These are phyloP conservation scores for Brassica rapa DNA, from an alignment of 345 rosid species.

Conservation along the genomic window DNA sequence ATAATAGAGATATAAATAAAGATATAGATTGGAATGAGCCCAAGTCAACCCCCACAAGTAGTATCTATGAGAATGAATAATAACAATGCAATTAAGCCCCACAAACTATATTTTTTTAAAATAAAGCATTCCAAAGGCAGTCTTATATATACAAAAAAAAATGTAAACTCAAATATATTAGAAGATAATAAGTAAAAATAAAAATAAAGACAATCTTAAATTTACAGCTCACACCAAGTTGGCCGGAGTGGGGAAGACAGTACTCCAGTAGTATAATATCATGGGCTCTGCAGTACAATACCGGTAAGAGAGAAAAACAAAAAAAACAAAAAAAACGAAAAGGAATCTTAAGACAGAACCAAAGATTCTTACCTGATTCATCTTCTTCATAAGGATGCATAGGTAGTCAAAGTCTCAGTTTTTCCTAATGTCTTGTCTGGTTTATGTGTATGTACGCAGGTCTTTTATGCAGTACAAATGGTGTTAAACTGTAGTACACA, in stretches of 20 bases:
- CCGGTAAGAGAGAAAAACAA: too few species aligned
- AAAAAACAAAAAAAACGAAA: not conserved
- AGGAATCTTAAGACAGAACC: not conserved
- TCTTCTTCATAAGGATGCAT: constrained; percentile 16
- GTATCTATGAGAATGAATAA: not conserved
- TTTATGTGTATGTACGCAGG: constrained; percentile 3
- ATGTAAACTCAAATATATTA: constrained; percentile 3
- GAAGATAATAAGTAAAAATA: not conserved
- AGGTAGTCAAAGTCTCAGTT: not conserved
- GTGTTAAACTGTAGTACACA: constrained; percentile 39
- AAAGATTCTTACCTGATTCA: constrained; percentile 20
- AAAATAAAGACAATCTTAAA: not conserved
- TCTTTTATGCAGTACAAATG: constrained; percentile 35
- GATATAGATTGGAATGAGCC: not conserved
- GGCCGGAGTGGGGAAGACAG: constrained; percentile 3
- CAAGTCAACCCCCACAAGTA: constrained; percentile 32
- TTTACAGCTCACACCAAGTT: constrained; percentile 10
- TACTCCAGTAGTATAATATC: constrained; percentile 3
- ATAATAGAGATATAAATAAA: not conserved
- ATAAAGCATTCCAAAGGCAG: not conserved
- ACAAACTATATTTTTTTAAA: not conserved
- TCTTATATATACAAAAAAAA: not conserved
- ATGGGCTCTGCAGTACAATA: constrained; percentile 10
- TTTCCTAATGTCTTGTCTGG: not conserved
- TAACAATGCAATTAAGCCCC: constrained; percentile 17